phyloP scores from a whole-genome alignment of 1,139 yeast species.

The Hyphopichia wangnamkhiaoensis region DNA sequence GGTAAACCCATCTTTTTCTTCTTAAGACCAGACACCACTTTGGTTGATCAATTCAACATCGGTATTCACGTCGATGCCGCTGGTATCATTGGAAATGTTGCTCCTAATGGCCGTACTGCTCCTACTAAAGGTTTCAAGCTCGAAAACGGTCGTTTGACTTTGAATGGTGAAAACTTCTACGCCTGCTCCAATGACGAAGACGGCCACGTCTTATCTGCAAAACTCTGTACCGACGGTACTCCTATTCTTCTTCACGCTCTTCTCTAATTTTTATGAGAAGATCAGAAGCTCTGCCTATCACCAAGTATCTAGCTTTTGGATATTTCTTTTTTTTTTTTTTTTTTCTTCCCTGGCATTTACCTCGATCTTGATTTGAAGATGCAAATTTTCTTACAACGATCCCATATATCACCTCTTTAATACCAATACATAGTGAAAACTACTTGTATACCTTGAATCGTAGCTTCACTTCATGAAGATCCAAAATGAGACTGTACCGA shows the following conservation, averaged over 20 bases:
- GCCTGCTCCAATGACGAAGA: conserved; percentile 23
- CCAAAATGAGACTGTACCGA: too few species aligned
- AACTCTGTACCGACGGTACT: conserved; percentile 24
- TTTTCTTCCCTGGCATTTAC: background rate
- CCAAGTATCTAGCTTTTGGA: too few species aligned
- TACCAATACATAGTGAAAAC: too few species aligned
- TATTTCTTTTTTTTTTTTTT: background rate
- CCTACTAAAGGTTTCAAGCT: conserved; percentile 23
- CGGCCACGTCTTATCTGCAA: conserved; percentile 21
- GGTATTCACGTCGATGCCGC: conserved; percentile 23
- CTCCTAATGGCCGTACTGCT: conserved; percentile 22
- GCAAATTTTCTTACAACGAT: too few species aligned
- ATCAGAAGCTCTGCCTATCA: too few species aligned
- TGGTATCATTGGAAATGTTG: conserved; percentile 26
- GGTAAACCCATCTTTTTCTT: conserved; percentile 20
- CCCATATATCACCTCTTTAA: too few species aligned
- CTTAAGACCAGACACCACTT: conserved; percentile 21
- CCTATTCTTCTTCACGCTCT: conserved; percentile 16
- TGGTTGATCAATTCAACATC: conserved; percentile 25
- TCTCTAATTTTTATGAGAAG: too few species aligned
- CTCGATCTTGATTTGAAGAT: background rate
- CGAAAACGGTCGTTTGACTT: conserved; percentile 19
- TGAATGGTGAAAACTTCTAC: conserved; percentile 18
- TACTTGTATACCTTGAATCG: too few species aligned
- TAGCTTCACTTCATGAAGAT: too few species aligned